Evolutionary conservation across 2,329 filamentous ascomycete species (phyloP), one percentile per base, ranked within the genome.

Genomic region (Coniochaeta hoffmannii): DNA sequence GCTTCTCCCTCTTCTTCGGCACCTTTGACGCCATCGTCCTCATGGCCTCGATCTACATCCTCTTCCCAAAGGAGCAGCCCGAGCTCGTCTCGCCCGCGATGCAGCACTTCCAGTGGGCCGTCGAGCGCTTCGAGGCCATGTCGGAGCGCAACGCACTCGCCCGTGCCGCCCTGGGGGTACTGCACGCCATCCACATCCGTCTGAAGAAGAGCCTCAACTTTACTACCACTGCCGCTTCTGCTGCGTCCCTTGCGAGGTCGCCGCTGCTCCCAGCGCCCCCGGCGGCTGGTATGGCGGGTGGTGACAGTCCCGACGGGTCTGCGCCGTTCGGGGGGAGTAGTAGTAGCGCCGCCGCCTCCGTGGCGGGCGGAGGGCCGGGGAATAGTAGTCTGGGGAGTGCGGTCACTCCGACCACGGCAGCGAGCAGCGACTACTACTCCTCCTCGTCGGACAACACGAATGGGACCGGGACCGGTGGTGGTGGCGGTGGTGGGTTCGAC

Each of bases 1-100:
- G 72, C 24, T 81, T 81, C 60, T 73, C 76, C 15, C 71, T 86
- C 3, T 85, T 85, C 64, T 84, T 83, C 53, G 81, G 80, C 53
- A 85, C 80, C 7, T 86, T 86, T 57, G 83, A 86, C 61, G 82
- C 83, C 14, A 77, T 85, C 19, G 80, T 86, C 15, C 72, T 86
- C 55, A 73, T 85, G 54, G 78, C 82, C 0, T 78, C 80, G 17
- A 78, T 85, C 31, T 84, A 80, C 63, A 84, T 86, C 32, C 64
- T 86, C 9, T 83, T 83, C 58, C 82, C 82, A 1, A 71, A 70
- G 22, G 81, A 85, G 61, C 77, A 83, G 55, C 63, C 68, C 2
- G 77, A 79, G 26, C 66, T 78, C 28, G 66, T 79, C 0, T 68
- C 73, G 4, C 69, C 69, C 24, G 75, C 77, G 0, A 65, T 79